Conservation (phyloP, 2,329 filamentous ascomycete genomes). For the Microdochium bolleyi region DNA sequence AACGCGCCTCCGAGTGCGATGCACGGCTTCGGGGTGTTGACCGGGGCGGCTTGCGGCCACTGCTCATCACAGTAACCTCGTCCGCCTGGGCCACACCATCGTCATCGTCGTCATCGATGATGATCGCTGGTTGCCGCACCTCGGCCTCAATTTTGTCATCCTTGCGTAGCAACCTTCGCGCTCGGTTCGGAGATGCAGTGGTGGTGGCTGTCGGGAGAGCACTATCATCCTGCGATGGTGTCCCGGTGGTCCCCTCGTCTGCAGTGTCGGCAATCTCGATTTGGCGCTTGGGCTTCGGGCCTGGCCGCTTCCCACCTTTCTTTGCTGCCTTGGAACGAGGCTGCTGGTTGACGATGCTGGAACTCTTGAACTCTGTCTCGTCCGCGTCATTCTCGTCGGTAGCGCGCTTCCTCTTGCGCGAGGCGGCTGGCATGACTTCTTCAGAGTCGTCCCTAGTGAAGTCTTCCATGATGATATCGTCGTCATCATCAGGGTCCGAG, state of each 20-base stretch:
- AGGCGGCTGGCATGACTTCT: not conserved
- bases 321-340: not conserved
- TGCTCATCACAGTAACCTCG: not conserved
- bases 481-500: not conserved
- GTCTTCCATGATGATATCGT: not conserved
- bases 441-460: not conserved
- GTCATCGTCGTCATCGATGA: not conserved
- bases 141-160: not conserved
- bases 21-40: not conserved
- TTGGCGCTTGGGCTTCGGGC: not conserved
- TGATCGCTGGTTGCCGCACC: not conserved
- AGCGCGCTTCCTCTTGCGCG: not conserved
- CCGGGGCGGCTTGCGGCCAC: not conserved
- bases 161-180: not conserved
- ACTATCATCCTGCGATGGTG: not conserved
- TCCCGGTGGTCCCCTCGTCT: not conserved
- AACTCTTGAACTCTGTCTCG: not conserved
- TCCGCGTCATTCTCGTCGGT: not conserved
- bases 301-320: not conserved
- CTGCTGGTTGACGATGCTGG: not conserved
- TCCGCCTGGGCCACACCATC: not conserved
- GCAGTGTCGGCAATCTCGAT: not conserved
- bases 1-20: not conserved
- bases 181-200: not conserved
- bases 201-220: not conserved